phyloP scores from a whole-genome alignment of 441 rosid species.

The Melastoma candidum region DNA sequence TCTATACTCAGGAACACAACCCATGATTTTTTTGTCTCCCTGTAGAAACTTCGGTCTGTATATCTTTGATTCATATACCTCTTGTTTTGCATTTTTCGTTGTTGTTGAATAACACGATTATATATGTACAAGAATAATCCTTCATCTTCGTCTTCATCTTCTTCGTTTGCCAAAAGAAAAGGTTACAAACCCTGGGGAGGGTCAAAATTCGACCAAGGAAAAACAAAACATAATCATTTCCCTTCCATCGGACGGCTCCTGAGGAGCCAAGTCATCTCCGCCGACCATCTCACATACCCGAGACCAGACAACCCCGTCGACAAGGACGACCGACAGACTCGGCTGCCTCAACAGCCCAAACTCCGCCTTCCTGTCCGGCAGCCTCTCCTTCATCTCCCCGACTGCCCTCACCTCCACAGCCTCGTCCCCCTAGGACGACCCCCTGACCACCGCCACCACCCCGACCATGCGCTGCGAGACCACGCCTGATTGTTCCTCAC shows the following conservation, averaged over 20 bases:
- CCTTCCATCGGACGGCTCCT: too few relatives aligned
- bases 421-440: conserved; percentile 48
- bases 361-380: conserved; percentile 42
- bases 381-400: conserved; percentile 49
- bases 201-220: too few relatives aligned
- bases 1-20: conserved; percentile 7
- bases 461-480: conserved; percentile 62
- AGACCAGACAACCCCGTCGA: conserved; percentile 43
- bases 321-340: conserved; percentile 80
- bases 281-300: conserved; percentile 71
- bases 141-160: too few relatives aligned
- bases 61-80: too few relatives aligned
- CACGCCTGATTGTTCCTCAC: conserved; percentile 93
- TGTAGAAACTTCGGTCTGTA: too few relatives aligned
- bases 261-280: conserved; percentile 10
- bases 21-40: not conserved
- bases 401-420: conserved; percentile 68
- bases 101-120: too few relatives aligned
- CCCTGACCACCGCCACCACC: conserved; percentile 51
- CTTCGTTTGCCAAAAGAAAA: too few relatives aligned
- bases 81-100: too few relatives aligned
- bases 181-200: too few relatives aligned
- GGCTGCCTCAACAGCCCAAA: conserved; percentile 72
- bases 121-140: too few relatives aligned
- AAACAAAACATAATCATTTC: too few relatives aligned